These are phyloP conservation scores for Penicillium expansum DNA, from an alignment of 2,329 filamentous ascomycete species.

Conservation along the genomic window DNA sequence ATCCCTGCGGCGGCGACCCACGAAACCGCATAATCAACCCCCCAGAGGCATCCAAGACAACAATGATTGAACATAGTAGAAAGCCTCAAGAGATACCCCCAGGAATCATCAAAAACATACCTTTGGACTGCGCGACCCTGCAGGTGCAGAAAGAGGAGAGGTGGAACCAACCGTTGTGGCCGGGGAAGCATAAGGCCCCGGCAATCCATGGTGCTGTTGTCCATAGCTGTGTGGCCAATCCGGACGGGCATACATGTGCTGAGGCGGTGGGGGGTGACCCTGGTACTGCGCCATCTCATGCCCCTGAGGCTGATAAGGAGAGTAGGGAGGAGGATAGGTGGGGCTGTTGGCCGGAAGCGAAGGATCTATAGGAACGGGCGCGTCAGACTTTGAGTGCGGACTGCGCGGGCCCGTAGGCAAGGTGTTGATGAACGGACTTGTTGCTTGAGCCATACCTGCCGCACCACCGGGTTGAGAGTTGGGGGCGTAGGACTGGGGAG, in stretches of 20 bases:
- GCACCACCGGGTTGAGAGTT: slow-evolving; percentile 70
- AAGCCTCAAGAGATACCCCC: slow-evolving; percentile 32
- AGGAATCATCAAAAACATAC: slow-evolving; percentile 51
- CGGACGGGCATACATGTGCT: slow-evolving; percentile 49
- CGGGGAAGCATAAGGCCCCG: slow-evolving; percentile 49
- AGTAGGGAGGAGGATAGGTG: slow-evolving; percentile 82
- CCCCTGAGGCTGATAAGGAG: slow-evolving; percentile 76
- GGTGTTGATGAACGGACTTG: slow-evolving; percentile 79
- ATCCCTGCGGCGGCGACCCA: slow-evolving; percentile 14
- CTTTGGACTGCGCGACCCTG: slow-evolving; percentile 60
- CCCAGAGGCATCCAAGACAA: slow-evolving; percentile 32
- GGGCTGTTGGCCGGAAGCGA: slow-evolving; percentile 92
- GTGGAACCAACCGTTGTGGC: slow-evolving; percentile 59
- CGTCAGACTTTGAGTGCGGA: slow-evolving; percentile 79
- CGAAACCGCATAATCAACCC: slow-evolving; percentile 14
- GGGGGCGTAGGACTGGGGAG: slow-evolving; percentile 66
- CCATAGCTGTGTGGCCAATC: slow-evolving; percentile 48
- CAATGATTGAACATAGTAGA: slow-evolving; percentile 24
- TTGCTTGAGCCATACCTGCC: slow-evolving; percentile 96
- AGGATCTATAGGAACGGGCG: slow-evolving; percentile 97
- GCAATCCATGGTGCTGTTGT: slow-evolving; percentile 48
- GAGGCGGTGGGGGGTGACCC: slow-evolving; percentile 47
- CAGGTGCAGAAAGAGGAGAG: slow-evolving; percentile 56
- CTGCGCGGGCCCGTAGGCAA: slow-evolving; percentile 55
- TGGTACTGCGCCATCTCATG: slow-evolving; percentile 79